Base-by-base conservation (phyloP, 805 yeast species). In the Candida boidinii region DNA sequence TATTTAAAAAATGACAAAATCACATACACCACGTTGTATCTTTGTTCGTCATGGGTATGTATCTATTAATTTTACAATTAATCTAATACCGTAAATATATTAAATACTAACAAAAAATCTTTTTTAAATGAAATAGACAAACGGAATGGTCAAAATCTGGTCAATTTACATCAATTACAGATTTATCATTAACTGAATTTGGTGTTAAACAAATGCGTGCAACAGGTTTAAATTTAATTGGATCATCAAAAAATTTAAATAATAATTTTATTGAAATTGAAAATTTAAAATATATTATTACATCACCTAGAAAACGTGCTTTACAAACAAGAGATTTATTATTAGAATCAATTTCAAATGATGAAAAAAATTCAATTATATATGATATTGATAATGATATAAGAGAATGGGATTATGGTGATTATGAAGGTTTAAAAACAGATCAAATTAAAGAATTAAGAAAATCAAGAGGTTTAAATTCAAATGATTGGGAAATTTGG, bases 61-160 rank as follows among this genome's bases (percentile, higher is more conserved):
- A n/a, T n/a, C n/a, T 10, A 4, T 4, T 18, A 5, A 11, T 11
- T 12, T 9, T 18, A 5, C 9, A 13, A 21, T 10, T 13, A n/a
- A 22, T 22, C 12, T 8, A 12, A 22, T 22, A 8, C 11, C 11
- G 12, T 13, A 16, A 15, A 20, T 25, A 19, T 20, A 23, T 10
- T 20, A 11, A 3, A 15, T 18, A 16, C 20, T 23, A 19, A 28
- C 23, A 19, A 21, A 10, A 10, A 9, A 22, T 9, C 23, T 24
- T 29, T 9, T 6, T 17, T 5, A 8, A 24, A 18, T 15, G 19
- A n/a, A 7, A 8, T 20, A 56, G 73, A 19, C 95, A 88, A 62
- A 88, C 97, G 2, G 94, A 79, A 56, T 88, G 97, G 97, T 88
- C 96, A 29, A 78, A 82, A 49, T 70, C 87, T 2, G 97, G 97